These are phyloP conservation scores for Tricholoma saponaceum DNA, from an alignment of 768 basidiomycete species.

Conservation along the genomic window DNA sequence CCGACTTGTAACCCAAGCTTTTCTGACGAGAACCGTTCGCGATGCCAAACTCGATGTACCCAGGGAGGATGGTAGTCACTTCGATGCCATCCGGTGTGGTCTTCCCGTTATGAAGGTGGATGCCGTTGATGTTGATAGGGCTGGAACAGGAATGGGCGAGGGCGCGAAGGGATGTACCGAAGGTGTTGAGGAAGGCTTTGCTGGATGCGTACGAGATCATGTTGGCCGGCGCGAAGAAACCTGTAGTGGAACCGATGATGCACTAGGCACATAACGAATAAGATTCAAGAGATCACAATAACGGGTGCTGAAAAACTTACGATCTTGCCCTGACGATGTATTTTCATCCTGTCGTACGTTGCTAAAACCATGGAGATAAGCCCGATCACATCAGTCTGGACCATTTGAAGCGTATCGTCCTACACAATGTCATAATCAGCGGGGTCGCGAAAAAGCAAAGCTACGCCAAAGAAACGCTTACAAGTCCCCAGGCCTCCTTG, in stretches of 20 bases:
- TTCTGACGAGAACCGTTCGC: neutral
- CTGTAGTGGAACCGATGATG: slow-evolving; percentile 25
- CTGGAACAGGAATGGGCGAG: slow-evolving; percentile 18
- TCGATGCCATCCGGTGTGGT: neutral
- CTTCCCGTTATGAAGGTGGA: neutral
- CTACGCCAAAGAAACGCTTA: neutral
- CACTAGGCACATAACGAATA: slow-evolving; percentile 14
- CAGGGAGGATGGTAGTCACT: neutral
- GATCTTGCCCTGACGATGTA: slow-evolving; percentile 24
- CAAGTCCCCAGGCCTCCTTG: neutral
- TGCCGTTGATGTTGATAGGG: slow-evolving; percentile 15
- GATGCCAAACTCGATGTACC: neutral
- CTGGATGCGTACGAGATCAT: slow-evolving; percentile 29
- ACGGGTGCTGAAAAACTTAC: slow-evolving; percentile 11
- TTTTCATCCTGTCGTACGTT: slow-evolving; percentile 27
- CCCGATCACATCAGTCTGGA: slow-evolving; percentile 25
- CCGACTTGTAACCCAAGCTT: neutral
- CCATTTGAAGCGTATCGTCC: slow-evolving; percentile 24
- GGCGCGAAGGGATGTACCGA: slow-evolving; percentile 23
- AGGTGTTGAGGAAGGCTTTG: slow-evolving; percentile 28
- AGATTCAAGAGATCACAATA: neutral
- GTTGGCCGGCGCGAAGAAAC: slow-evolving; percentile 24
- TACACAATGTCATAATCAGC: slow-evolving; percentile 8
- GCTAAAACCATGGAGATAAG: slow-evolving; percentile 21
- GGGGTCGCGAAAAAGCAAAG: neutral